Base-by-base conservation (phyloP, 139 green algal species). In the Coelastrella sp. region DNA sequence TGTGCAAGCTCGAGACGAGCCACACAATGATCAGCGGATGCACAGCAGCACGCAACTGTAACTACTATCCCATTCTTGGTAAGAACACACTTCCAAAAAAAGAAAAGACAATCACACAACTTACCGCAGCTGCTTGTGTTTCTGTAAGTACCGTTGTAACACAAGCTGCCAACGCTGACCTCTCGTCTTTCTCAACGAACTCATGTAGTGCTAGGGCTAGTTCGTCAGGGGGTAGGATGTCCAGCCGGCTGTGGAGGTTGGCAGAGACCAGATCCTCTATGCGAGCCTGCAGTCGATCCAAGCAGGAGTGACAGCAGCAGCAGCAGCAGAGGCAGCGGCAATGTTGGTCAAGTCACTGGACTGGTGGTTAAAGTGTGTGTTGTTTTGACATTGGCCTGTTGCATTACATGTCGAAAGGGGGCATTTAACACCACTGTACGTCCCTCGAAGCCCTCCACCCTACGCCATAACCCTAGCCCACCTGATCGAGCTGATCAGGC, bases 181-280 rank as follows among this genome's bases (percentile, higher is more conserved):
- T 97, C 65, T 99, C 96, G 65, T 99, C 97, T 93, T 99, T 99
- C 58, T 98, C 96, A 60, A 99, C 97, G 92, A 98, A 99, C 64
- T 96, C 85, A 89, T 97, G 94, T 89, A 99, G 92, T 13, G 97
- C 97, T 4, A 92, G 13, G 0, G 90, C 93, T 57, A 98, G 90
- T 77, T 96, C 92, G 11, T 94, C 90, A 71, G 97, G 96, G 3
- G 90, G 91, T 13, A 99, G 91, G 60, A 99, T 90, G 90, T 96
- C 77, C 80, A 97, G 66, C 17, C 61, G 66, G 2, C 66, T 56
- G 10, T 56, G 23, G 7, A 88, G 68, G 83, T 88, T 88, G 71
- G 83, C 83, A 11, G 66, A 20, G 23, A 88, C 83, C 6, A 88
- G 68, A 32, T 88, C 83, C 68, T 88, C 83, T 14, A 88, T 88